A percentile compares a stretch with the other conserved stretches of the same genome.
Evolutionary conservation across 2,329 filamentous ascomycete genomes (phyloP).

Genomic region (Bretziella fagacearum): DNA sequence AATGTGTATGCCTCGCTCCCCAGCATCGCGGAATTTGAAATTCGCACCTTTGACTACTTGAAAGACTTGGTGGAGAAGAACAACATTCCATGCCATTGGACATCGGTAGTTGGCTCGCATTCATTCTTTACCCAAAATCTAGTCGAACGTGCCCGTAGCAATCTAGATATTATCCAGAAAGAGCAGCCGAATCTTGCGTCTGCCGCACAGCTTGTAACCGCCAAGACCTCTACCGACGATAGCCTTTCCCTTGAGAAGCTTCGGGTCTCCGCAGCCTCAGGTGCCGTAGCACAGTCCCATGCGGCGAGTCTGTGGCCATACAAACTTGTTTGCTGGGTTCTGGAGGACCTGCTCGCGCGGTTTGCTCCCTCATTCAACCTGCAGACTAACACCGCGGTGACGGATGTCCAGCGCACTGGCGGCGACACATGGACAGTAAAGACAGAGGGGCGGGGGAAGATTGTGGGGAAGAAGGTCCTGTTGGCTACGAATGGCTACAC

Average conservation of each 20-base stretch:
- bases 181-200: conserved; percentile 40
- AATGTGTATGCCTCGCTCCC: conserved; percentile 43
- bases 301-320: conserved; percentile 68
- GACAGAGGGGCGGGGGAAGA: conserved; percentile 52
- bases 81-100: conserved; percentile 53
- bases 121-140: conserved; percentile 40
- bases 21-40: conserved; percentile 52
- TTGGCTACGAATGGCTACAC: conserved; percentile 77
- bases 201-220: conserved; percentile 26
- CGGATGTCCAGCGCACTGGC: conserved; percentile 25
- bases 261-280: conserved; percentile 38
- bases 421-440: conserved; percentile 39
- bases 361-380: conserved; percentile 42
- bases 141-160: conserved; percentile 33
- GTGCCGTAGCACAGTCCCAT: conserved; percentile 45
- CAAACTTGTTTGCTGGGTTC: conserved; percentile 58
- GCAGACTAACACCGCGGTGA: conserved; percentile 56
- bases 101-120: conserved; percentile 44
- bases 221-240: conserved; percentile 19
- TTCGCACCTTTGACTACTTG: conserved; percentile 48
- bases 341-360: conserved; percentile 38
- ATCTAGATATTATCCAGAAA: conserved; percentile 33
- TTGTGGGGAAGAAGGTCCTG: conserved; percentile 47
- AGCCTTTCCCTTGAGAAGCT: conserved; percentile 30
- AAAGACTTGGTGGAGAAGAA: conserved; percentile 38